Evolutionary conservation across 345 rosid genomes (phyloP), one percentile per base, ranked within the genome.

Genomic region (Populus alba): DNA sequence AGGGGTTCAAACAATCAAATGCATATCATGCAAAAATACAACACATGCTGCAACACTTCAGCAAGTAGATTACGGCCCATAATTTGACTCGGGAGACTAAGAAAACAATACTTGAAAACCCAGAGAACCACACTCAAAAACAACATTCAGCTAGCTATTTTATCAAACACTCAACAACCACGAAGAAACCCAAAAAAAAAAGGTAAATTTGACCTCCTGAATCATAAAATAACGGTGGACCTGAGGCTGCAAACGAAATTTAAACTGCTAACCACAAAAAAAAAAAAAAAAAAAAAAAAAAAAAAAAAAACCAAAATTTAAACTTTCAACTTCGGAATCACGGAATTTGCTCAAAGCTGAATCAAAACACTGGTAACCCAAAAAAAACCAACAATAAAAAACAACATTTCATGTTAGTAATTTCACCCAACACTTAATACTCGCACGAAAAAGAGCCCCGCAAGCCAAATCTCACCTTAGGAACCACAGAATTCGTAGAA

Each of bases 401-500:
- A 29, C 20, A 63, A 75, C n/a, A 37, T 68, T 49, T 27, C 41
- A 67, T 63, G n/a, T 45, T 31, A 68, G 68, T 39, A 75, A 79
- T 85, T 72, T 80, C 65, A 66, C 84, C 92, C 63, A 85, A 85
- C 88, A 86, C 4, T 15, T 86, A 72, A 85, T 69, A 83, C 29
- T 75, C 86, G 37, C 22, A 68, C 8, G 79, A 8, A 11, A 70
- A 74, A 45, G 35, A 27, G 23, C 4, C 5, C 29, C 65, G 29
- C 43, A 49, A 53, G 4, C 1, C 57, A 35, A 1, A 18, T 1
- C 77, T 10, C 23, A 89, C 98, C 93, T 87, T 91, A 1, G 96
- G 98, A 65, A 87, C 73, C 1, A 87, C 66, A 4, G 90, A 87
- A 63, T 84, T 85, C 41, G 86, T 93, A 43, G 81, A 77, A 45